Base-by-base conservation (phyloP, 78 protist species). In the Dictyostelium citrinum region DNA sequence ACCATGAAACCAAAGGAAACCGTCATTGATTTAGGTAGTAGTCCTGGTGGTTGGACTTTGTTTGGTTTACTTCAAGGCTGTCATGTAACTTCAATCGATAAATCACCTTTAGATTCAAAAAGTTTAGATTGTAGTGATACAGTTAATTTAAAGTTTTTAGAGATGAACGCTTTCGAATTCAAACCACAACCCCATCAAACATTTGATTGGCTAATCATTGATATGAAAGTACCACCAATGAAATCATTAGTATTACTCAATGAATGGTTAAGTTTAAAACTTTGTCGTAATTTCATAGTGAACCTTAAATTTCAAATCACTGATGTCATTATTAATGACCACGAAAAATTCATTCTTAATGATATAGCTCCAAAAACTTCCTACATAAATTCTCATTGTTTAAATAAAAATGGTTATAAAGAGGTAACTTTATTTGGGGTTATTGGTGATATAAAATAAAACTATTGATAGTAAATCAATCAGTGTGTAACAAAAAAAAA, bases 21-120 rank as follows among this genome's bases (percentile, higher is more conserved):
- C 3, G 90, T 71, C 1, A n/a, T 31, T 35, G 90, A 83, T 49
- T 35, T 83, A n/a, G 90, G 90, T 27, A 24, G 64, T 12, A 71
- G 81, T 9, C 90, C 90, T 3, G 90, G 90, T 49, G 90, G 90
- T 20, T 83, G 90, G 90, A 71, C 90, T 20, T 64, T 72, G 22
- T 83, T 29, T 46, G 9, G 81, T 31, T 37, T 83, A 14, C n/a
- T 35, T 29, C 41, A 72, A 51, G 90, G 81, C 9, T 83, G 90
- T 49, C 20, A 20, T 22, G 90, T 83, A 5, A 61, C 39, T 3
- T 83, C 90, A 14, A 49, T 83, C 1, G 90, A 83, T 41, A 83
- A 83, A 41, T 27, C 90, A 27, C 77, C 75, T 6, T 35, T 82
- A n/a, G 3, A 64, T 27, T 11, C 12, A 17, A 22, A 37, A 4